A percentile compares a stretch with the other conserved stretches of the same genome.
phyloP scores from a whole-genome alignment of 2,329 filamentous ascomycete species.

The Ustulina deusta region DNA sequence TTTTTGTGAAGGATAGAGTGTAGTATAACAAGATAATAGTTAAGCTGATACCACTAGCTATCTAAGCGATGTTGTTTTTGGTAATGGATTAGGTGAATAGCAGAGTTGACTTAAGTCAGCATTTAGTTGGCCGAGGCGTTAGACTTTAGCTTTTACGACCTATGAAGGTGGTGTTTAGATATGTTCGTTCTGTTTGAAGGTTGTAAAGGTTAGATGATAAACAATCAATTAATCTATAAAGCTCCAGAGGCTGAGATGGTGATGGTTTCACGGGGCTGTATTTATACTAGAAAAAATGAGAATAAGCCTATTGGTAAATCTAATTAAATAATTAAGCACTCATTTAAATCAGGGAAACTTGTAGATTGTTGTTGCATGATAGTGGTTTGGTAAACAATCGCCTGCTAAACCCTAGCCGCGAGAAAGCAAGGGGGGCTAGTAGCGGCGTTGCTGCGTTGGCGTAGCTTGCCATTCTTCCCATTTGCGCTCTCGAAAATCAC shows the following conservation, averaged over 20 bases:
- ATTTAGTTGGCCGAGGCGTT: no score
- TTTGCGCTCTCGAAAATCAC: not conserved
- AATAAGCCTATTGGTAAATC: not conserved
- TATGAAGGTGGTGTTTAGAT: no score
- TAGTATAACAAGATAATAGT: not conserved
- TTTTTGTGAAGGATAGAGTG: not conserved
- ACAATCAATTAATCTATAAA: no score
- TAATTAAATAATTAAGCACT: not conserved
- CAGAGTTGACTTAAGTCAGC: no score
- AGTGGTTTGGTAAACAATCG: conserved; percentile 3
- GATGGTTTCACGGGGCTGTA: no score
- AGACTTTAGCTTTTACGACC: no score
- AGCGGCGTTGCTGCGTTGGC: conserved; percentile 2
- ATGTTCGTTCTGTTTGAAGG: no score
- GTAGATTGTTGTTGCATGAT: not conserved
- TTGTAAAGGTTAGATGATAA: no score
- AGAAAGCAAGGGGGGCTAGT: conserved; percentile 5
- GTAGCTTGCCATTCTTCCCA: conserved; percentile 2
- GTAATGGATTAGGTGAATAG: no score
- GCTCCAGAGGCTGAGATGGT: no score
- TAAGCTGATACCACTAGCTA: not conserved
- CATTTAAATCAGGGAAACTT: not conserved
- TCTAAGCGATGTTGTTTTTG: no score
- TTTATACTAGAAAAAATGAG: not conserved
- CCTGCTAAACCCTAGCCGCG: conserved; percentile 2